These are phyloP conservation scores for Arachis hypogaea DNA, from an alignment of 306 rosid genomes.

Conservation along the genomic window DNA sequence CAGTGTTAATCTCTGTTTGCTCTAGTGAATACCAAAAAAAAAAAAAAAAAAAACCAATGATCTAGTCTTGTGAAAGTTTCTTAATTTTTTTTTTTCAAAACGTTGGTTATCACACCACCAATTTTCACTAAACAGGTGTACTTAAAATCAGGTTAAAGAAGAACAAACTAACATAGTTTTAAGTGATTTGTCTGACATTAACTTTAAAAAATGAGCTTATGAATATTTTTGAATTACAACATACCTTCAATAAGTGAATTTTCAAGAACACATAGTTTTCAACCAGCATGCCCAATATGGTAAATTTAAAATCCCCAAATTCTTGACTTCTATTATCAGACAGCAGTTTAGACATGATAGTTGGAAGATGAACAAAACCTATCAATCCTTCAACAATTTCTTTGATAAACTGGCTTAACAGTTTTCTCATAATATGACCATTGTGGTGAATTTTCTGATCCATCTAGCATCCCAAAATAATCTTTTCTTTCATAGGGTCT, in stretches of 20 bases:
- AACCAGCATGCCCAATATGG: slow-evolving; percentile 91
- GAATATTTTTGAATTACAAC: too few species aligned
- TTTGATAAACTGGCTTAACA: slow-evolving; percentile 83
- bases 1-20: too few species aligned
- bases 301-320: slow-evolving; percentile 91
- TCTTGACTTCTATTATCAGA: slow-evolving; percentile 93
- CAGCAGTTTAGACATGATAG: slow-evolving; percentile 93
- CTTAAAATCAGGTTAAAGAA: too few species aligned
- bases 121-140: too few species aligned
- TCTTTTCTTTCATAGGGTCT: slow-evolving; percentile 49
- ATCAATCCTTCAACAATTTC: slow-evolving; percentile 98
- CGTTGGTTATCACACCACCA: too few species aligned
- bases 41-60: too few species aligned
- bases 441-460: slow-evolving; percentile 49
- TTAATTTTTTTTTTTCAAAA: too few species aligned
- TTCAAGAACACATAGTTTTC: slow-evolving; percentile 43
- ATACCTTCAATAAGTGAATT: neutral
- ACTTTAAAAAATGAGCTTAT: too few species aligned
- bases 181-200: too few species aligned
- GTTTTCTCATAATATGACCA: slow-evolving; percentile 66
- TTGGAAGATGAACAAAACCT: slow-evolving; percentile 91
- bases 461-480: slow-evolving; percentile 46
- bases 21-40: too few species aligned
- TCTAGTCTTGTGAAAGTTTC: too few species aligned
- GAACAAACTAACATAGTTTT: too few species aligned